phyloP scores from a whole-genome alignment of 768 basidiomycete species.

The Xerocomellus chrysenteron region DNA sequence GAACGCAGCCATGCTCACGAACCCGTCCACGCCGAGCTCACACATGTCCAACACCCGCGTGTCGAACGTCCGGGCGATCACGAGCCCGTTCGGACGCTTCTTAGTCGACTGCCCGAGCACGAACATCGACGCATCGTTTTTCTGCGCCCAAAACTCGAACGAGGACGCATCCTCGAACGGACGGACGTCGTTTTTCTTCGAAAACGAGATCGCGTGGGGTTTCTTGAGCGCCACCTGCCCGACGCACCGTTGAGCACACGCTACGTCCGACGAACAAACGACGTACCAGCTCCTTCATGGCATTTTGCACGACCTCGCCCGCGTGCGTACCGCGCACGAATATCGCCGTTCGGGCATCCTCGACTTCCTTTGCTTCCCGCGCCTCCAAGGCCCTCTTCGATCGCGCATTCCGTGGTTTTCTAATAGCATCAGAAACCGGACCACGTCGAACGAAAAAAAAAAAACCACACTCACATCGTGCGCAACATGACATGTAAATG shows the following conservation, averaged over 20 bases:
- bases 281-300: slow-evolving; percentile 88
- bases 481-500: slow-evolving; percentile 23
- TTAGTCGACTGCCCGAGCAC: slow-evolving; percentile 90
- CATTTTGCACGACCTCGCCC: slow-evolving; percentile 74
- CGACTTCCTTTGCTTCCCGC: slow-evolving; percentile 85
- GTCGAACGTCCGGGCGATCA: slow-evolving; percentile 86
- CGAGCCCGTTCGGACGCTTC: slow-evolving; percentile 87
- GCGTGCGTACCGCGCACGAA: slow-evolving; percentile 89
- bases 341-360: slow-evolving; percentile 82
- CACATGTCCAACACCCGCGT: slow-evolving; percentile 89
- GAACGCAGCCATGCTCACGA: slow-evolving; percentile 75
- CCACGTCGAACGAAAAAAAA: neutral
- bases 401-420: slow-evolving; percentile 95
- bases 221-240: slow-evolving; percentile 98
- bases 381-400: slow-evolving; percentile 88
- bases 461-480: slow-evolving; percentile 26
- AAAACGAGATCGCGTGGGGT: slow-evolving; percentile 87
- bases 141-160: slow-evolving; percentile 88
- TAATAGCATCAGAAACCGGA: slow-evolving; percentile 21
- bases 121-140: slow-evolving; percentile 94
- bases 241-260: neutral
- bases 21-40: slow-evolving; percentile 86
- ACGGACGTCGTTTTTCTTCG: slow-evolving; percentile 86
- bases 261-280: neutral
- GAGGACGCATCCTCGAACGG: slow-evolving; percentile 85